Percentiles rank a stretch among this genome's conserved stretches.
Evolutionary conservation across 1,284 basidiomycete species (phyloP).

Genomic region (Peniophora sp.): DNA sequence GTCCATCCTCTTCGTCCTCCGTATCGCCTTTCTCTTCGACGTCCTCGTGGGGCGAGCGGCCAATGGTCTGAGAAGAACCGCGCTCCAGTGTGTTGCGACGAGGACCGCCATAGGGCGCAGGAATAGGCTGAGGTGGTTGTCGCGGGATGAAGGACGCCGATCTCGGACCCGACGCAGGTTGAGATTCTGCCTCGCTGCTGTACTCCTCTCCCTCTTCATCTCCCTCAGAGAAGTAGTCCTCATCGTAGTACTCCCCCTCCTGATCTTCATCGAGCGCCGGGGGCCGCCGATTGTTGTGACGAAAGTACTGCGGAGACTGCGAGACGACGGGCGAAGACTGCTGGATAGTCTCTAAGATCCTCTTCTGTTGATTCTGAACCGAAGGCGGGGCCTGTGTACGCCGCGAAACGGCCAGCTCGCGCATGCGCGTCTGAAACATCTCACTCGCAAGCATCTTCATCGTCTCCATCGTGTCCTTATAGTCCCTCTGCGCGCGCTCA

Average conservation of each 20-base stretch:
- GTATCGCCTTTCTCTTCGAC: not conserved
- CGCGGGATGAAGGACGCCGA: constrained; percentile 1
- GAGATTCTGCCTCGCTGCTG: not conserved
- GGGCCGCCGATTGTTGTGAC: not conserved
- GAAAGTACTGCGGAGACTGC: not conserved
- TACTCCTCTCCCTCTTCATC: constrained; percentile 6
- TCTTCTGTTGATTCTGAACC: constrained; percentile 11
- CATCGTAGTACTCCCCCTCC: not conserved
- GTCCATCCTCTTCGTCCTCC: constrained; percentile 4
- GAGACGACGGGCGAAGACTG: not conserved
- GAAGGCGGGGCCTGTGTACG: constrained; percentile 7
- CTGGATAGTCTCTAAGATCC: constrained; percentile 11
- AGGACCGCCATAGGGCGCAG: constrained; percentile 1
- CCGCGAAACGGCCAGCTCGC: constrained; percentile 5
- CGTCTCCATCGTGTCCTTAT: not conserved
- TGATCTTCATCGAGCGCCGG: not conserved
- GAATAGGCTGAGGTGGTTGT: not conserved
- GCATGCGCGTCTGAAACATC: not conserved
- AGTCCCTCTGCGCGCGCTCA: not conserved
- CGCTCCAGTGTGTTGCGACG: constrained; percentile 2
- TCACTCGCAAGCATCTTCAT: not conserved
- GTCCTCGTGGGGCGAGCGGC: not conserved
- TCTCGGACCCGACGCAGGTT: constrained; percentile 5
- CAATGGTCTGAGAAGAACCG: constrained; percentile 2
- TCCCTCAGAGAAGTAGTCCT: constrained; percentile 1